A percentile compares a stretch with the other conserved stretches of the same genome.
Conservation (phyloP, 2,329 filamentous ascomycete species). For the Dactylonectria estremocensis region DNA sequence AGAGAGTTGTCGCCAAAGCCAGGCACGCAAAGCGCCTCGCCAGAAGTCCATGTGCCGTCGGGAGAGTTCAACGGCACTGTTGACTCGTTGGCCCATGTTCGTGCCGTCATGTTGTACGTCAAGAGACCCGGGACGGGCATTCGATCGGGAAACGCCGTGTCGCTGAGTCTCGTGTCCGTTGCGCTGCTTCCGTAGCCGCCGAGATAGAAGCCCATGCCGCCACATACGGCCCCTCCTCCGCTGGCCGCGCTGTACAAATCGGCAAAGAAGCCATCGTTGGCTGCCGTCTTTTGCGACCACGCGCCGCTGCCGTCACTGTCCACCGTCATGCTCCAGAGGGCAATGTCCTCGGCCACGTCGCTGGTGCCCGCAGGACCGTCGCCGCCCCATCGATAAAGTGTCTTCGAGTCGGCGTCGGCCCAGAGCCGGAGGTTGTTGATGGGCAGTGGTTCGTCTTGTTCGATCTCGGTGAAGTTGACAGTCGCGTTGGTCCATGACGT, state of each 20-base stretch:
- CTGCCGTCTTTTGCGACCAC: conserved; percentile 5
- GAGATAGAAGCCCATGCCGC: conserved; percentile 2
- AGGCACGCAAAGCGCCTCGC: neutral
- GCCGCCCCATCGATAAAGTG: conserved; percentile 27
- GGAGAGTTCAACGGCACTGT: conserved; percentile 11
- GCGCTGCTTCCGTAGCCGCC: conserved; percentile 20
- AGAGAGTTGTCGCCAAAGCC: neutral
- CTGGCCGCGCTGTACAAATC: conserved; percentile 14
- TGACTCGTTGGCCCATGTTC: conserved; percentile 11
- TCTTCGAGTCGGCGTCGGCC: conserved; percentile 1
- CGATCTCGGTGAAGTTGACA: conserved; percentile 19
- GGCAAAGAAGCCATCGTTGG: conserved; percentile 11
- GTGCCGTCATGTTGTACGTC: conserved; percentile 16
- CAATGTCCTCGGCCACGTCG: conserved; percentile 6
- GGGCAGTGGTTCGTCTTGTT: conserved; percentile 8
- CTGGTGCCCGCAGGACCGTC: neutral
- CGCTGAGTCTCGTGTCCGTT: conserved; percentile 10
- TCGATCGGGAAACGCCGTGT: conserved; percentile 16
- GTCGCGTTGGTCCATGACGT: conserved; percentile 25
- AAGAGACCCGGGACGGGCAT: conserved; percentile 6
- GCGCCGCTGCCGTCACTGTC: conserved; percentile 3
- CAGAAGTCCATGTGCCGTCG: conserved; percentile 17
- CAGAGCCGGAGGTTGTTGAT: conserved; percentile 16
- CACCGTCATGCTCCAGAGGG: conserved; percentile 11
- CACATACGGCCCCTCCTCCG: conserved; percentile 8